Evolutionary conservation across 176 grass and related monocot species (phyloP), one percentile per base, ranked within the genome.

Genomic region (Eragrostis nindensis): DNA sequence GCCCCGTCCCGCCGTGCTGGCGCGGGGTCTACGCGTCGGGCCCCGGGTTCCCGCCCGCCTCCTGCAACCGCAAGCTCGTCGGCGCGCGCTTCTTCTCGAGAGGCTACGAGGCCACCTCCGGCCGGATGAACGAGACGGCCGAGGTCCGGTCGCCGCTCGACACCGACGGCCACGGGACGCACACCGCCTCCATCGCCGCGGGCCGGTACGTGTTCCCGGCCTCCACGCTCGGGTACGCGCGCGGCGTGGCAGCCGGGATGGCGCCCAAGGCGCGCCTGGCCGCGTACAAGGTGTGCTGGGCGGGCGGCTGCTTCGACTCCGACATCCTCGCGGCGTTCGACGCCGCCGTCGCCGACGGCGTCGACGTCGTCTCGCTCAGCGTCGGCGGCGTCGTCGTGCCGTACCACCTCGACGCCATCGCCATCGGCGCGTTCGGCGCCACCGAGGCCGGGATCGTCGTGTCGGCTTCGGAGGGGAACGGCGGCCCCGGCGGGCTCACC

Each of bases 291-390:
- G 95, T 98, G 17, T 98, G 95, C 81, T 98, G 95, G 95, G 74
- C 8, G 0, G 87, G 87, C 12, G 92, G 92, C 3, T 94, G 92
- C 88, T 98, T 98, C 81, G 95, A 98, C 61, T 98, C 95, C 7
- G 95, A 98, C 75, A 98, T 98, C 81, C 95, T 98, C 53, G 95
- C 92, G 1, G 95, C 95, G 4, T 98, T 98, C 75, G 95, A 94
- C 13, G 88, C 95, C 38, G 95, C 92, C 16, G 92, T 94, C 39
- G 78, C 90, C 1, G 95, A 98, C 7, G 95, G 92, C 29, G 92
- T 92, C 18, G 87, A 94, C 44, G 92, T 94, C 10, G 67, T 98
- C 5, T 98, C 95, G 5, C 95, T 98, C 52, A 91, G 90, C 66
- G 95, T 98, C 53, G 92, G 95, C 5, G 95, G 95, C 6, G 90